A percentile compares a stretch with the other conserved stretches of the same genome.
phyloP scores from a whole-genome alignment of 306 rosid species.

The Lablab purpureus region DNA sequence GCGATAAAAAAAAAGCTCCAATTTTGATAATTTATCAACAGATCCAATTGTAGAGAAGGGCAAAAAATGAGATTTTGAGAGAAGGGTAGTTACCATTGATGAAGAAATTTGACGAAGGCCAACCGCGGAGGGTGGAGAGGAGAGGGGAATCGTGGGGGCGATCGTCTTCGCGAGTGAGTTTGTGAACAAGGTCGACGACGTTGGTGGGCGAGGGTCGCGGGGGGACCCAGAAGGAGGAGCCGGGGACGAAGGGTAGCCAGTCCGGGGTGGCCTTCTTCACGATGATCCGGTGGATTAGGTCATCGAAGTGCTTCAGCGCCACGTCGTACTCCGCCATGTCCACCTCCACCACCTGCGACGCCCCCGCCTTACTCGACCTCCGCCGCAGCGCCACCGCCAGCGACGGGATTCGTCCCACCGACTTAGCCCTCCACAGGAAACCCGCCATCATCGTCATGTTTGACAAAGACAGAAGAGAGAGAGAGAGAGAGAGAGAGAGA shows the following conservation, averaged over 20 bases:
- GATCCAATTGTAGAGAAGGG: background rate
- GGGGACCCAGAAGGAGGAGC: conserved; percentile 95
- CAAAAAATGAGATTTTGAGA: background rate
- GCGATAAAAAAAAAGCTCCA: background rate
- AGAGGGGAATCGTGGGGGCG: conserved; percentile 56
- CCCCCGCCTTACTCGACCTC: conserved; percentile 48
- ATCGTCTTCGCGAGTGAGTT: conserved; percentile 31
- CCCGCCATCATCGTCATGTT: background rate
- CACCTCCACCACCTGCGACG: conserved; percentile 54
- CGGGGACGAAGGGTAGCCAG: conserved; percentile 90
- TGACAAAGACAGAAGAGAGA: background rate
- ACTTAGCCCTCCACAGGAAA: background rate
- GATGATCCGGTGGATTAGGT: conserved; percentile 64
- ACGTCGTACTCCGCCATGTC: conserved; percentile 63
- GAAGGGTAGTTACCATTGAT: conserved; percentile 43
- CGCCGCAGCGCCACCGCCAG: background rate
- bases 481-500: background rate
- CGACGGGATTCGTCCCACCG: background rate
- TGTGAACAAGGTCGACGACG: conserved; percentile 59
- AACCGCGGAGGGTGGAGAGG: conserved; percentile 55
- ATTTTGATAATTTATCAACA: background rate
- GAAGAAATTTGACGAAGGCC: conserved; percentile 67
- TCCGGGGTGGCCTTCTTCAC: conserved; percentile 73
- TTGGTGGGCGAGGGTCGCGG: conserved; percentile 57
- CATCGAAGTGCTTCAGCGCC: conserved; percentile 67